These are phyloP conservation scores for Suhomyces bokatorum DNA, from an alignment of 1,139 yeast species.

Conservation along the genomic window DNA sequence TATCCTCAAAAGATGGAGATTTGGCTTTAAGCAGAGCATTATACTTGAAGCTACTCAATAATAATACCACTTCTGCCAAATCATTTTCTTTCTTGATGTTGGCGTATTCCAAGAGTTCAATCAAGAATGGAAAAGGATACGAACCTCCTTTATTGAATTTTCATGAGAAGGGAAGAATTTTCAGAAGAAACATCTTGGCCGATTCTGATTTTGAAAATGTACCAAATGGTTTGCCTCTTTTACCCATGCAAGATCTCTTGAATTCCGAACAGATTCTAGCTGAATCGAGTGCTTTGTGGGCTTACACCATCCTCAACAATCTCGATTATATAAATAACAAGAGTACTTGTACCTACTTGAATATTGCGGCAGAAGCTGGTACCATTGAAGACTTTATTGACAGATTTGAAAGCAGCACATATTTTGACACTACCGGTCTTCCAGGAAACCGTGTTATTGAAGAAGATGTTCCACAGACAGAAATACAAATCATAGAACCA, in stretches of 20 bases:
- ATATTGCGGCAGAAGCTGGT: constrained; percentile 52
- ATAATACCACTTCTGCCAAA: constrained; percentile 37
- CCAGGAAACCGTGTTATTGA: constrained; percentile 20
- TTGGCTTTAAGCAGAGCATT: constrained; percentile 71
- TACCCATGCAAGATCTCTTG: constrained; percentile 55
- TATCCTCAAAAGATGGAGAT: constrained; percentile 82
- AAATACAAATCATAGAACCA: constrained; percentile 12
- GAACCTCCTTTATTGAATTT: constrained; percentile 41
- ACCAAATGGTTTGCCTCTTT: constrained; percentile 55
- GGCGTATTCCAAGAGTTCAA: constrained; percentile 51
- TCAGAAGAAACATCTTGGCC: constrained; percentile 47
- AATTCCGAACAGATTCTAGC: constrained; percentile 52
- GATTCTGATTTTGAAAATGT: constrained; percentile 26
- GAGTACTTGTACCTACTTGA: constrained; percentile 53
- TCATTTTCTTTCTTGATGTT: constrained; percentile 56
- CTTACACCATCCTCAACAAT: constrained; percentile 44
- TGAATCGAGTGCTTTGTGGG: constrained; percentile 81
- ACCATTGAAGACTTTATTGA: constrained; percentile 49
- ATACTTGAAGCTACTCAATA: constrained; percentile 53
- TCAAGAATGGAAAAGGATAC: constrained; percentile 10
- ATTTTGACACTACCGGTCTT: constrained; percentile 32
- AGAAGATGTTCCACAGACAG: constrained; percentile 21
- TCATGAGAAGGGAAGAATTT: constrained; percentile 47
- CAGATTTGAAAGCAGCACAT: constrained; percentile 52
- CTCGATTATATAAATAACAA: constrained; percentile 45